Base-by-base conservation (phyloP, 192 early-diverging fungal species). In the Mortierella claussenii region DNA sequence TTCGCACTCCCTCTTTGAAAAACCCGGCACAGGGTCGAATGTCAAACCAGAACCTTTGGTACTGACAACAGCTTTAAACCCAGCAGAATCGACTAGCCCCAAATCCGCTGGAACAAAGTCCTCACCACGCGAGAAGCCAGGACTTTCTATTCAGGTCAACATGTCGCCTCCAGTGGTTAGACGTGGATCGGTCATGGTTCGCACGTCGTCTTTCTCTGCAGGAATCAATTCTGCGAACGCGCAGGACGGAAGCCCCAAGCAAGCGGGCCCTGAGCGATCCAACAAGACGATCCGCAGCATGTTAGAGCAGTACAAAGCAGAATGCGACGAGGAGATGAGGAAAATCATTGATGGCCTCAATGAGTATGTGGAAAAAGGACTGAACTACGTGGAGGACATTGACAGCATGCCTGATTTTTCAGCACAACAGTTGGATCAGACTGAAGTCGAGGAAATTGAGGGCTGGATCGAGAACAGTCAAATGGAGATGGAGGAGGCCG, bases 291-390 rank as follows among this genome's bases (percentile, higher is more conserved):
- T 76, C 9, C 57, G 64, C 13, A 76, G 73, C 32, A 76, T 76
- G 73, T 30, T 76, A 45, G 73, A 76, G 53, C 73, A 76, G 34
- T 66, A 67, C 47, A 76, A 76, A 43, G 31, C 73, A 4, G 73
- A 76, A 13, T 76, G 73, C 24, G 73, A 76, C 20, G 73, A 76
- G 21, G 64, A 76, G 48, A 76, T 95, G 50, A 76, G 85, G 17
- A 73, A 82, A 18, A 87, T 92, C 54, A 87, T 93, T 28, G 70
- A 85, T 37, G 90, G 88, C 44, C 78, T 93, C 4, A 85, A 87
- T 57, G 86, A 88, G 40, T 86, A 85, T 43, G 92, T 93, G 10
- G 91, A 94, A 54, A 80, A 74, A 26, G 80, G 82, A 12, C 69
- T 83, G 12, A 78, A 79, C 26, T 82, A 87, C 40, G 84, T 81